Percentiles rank a stretch among this genome's conserved stretches.
These are phyloP conservation scores for Dendryphion nanum DNA, from an alignment of 2,329 filamentous ascomycete genomes.

Conservation along the genomic window DNA sequence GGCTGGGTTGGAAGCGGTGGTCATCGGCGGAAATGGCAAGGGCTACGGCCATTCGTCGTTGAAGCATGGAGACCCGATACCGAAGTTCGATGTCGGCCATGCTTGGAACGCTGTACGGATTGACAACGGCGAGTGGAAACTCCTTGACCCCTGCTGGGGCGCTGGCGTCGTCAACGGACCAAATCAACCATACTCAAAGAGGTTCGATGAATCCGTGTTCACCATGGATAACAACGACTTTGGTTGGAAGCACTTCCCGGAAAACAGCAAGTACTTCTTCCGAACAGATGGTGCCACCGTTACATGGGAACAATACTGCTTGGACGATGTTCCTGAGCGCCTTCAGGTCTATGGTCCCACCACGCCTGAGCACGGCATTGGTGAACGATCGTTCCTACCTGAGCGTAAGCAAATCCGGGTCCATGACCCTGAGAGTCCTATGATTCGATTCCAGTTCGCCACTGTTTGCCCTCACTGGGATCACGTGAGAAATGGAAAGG, in stretches of 20 bases:
- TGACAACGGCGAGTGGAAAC: constrained; percentile 84
- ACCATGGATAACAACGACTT: constrained; percentile 74
- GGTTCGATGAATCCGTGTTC: constrained; percentile 64
- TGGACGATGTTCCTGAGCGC: constrained; percentile 52
- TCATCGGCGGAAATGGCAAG: constrained; percentile 80
- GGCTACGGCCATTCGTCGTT: constrained; percentile 71
- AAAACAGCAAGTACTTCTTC: constrained; percentile 67
- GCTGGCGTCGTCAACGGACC: constrained; percentile 65
- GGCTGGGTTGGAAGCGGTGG: constrained; percentile 74
- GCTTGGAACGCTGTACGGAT: constrained; percentile 94
- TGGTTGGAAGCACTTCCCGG: constrained; percentile 75
- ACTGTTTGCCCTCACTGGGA: constrained; percentile 83
- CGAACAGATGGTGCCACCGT: constrained; percentile 64
- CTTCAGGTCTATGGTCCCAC: constrained; percentile 49
- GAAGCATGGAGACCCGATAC: constrained; percentile 62
- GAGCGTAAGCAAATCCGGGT: constrained; percentile 60
- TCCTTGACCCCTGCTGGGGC: constrained; percentile 91
- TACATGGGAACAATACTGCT: constrained; percentile 80
- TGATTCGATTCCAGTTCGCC: constrained; percentile 75
- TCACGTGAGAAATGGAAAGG: constrained; percentile 64
- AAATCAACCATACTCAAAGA: constrained; percentile 61
- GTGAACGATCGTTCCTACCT: constrained; percentile 62
- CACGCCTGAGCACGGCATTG: constrained; percentile 52
- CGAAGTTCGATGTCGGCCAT: constrained; percentile 65
- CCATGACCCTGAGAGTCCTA: constrained; percentile 44